These are phyloP conservation scores for Zizania palustris DNA, from an alignment of 202 grass and related monocot genomes.

Conservation along the genomic window DNA sequence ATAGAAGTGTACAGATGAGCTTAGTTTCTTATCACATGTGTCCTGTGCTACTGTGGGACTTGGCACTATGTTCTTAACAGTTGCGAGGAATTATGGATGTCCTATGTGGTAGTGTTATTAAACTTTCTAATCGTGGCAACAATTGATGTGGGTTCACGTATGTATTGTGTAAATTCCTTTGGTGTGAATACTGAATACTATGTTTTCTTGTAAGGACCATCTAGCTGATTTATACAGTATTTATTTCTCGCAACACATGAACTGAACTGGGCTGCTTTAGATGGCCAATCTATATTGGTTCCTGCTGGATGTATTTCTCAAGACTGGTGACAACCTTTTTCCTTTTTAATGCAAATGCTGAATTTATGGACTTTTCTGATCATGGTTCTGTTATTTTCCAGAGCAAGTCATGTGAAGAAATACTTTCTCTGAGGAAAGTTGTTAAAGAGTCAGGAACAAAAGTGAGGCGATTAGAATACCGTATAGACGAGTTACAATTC, in stretches of 20 bases:
- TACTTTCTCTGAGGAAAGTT: conserved; percentile 56
- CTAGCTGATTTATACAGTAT: conserved; percentile 13
- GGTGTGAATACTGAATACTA: background rate
- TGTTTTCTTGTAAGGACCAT: conserved; percentile 34
- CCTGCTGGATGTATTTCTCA: conserved; percentile 18
- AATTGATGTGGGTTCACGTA: conserved; percentile 23
- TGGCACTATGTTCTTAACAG: conserved; percentile 7
- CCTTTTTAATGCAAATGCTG: conserved; percentile 3
- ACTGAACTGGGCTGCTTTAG: conserved; percentile 15
- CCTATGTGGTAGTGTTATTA: conserved; percentile 30
- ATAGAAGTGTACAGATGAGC: conserved; percentile 20
- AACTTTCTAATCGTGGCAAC: conserved; percentile 30
- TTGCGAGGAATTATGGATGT: background rate
- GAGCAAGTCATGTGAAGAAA: conserved; percentile 61
- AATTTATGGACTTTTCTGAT: conserved; percentile 10
- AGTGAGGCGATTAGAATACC: conserved; percentile 61
- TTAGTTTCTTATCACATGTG: conserved; percentile 13
- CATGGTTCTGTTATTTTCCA: conserved; percentile 46
- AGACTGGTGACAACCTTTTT: conserved; percentile 13
- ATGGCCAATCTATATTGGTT: conserved; percentile 28
- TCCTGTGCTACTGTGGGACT: conserved; percentile 15
- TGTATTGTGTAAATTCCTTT: conserved; percentile 1
- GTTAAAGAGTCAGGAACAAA: conserved; percentile 65
- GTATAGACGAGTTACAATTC: conserved; percentile 66
- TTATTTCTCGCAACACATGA: conserved; percentile 6